Evolutionary conservation across 176 grass and related monocot genomes (phyloP).

Genomic region (Hordeum marinum): DNA sequence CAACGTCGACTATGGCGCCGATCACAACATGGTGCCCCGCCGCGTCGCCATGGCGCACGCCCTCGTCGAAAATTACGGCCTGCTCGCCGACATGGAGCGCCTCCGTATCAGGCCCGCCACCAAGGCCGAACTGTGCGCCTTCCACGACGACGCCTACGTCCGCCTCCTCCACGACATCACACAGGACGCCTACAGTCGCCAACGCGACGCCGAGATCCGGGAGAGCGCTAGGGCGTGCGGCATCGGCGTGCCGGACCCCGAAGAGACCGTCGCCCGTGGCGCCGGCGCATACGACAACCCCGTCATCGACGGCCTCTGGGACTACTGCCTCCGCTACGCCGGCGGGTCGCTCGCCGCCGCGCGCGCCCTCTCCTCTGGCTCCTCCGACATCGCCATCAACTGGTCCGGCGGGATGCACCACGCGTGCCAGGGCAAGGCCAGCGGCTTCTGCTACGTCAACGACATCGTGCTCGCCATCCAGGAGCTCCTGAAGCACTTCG

Average conservation of each 20-base stretch:
- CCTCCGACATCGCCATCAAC: constrained; percentile 58
- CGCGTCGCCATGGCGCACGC: constrained; percentile 58
- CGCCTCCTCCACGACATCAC: constrained; percentile 29
- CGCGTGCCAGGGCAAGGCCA: constrained; percentile 34
- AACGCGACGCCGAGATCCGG: not conserved
- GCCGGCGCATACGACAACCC: constrained; percentile 30
- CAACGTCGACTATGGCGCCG: constrained; percentile 50
- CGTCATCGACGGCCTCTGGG: constrained; percentile 43
- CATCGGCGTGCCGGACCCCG: not conserved
- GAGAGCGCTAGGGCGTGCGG: not conserved
- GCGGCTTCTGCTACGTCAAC: constrained; percentile 67
- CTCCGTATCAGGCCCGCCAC: constrained; percentile 29
- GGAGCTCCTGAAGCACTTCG: constrained; percentile 31
- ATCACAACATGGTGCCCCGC: constrained; percentile 63
- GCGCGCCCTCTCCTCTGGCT: constrained; percentile 16
- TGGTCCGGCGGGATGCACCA: constrained; percentile 68
- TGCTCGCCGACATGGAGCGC: constrained; percentile 36
- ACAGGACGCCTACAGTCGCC: constrained; percentile 20
- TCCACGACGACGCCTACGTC: constrained; percentile 47
- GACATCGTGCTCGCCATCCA: constrained; percentile 70
- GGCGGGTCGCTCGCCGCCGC: constrained; percentile 49
- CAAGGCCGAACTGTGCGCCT: constrained; percentile 31
- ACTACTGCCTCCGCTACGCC: constrained; percentile 50
- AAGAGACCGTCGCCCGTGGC: not conserved
- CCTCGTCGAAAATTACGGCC: constrained; percentile 40